Conservation (phyloP, 306 rosid genomes). For the Dryas drummondii region DNA sequence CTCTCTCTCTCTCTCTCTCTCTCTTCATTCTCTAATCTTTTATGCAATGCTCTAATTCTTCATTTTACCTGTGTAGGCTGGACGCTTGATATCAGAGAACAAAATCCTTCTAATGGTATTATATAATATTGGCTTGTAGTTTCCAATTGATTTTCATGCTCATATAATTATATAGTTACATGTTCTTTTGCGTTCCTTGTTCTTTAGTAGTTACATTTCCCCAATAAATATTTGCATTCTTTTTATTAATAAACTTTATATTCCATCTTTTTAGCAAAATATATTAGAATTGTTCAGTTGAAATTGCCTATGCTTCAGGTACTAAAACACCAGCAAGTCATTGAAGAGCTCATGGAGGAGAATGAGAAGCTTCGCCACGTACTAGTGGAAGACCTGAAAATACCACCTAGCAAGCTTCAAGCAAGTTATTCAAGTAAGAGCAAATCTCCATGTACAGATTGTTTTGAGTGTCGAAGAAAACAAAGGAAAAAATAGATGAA, state of each 20-base stretch:
- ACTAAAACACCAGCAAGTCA: constrained; percentile 80
- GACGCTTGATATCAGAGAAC: constrained; percentile 59
- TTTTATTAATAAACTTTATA: not conserved
- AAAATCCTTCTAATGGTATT: constrained; percentile 78
- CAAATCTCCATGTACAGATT: constrained; percentile 53
- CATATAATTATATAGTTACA: not conserved
- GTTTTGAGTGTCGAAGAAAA: constrained; percentile 87
- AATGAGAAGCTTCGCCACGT: constrained; percentile 78
- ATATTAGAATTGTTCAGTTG: not conserved
- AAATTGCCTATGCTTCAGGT: constrained; percentile 47
- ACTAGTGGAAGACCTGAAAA: constrained; percentile 74
- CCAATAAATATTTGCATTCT: not conserved
- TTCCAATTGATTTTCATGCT: not conserved
- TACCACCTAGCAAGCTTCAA: constrained; percentile 68
- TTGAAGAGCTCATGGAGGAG: constrained; percentile 84
- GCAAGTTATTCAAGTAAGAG: constrained; percentile 50
- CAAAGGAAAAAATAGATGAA: constrained; percentile 53
- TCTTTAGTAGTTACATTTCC: not conserved
- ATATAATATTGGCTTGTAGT: not conserved
- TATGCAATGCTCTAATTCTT: constrained; percentile 27
- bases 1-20: not conserved
- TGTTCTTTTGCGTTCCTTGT: not conserved
- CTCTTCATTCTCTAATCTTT: constrained; percentile 1
- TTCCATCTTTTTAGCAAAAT: constrained; percentile 8
- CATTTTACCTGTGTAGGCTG: constrained; percentile 50